Evolutionary conservation across 2,329 filamentous ascomycete genomes (phyloP).

Genomic region (Teratosphaeriaceae sp.): DNA sequence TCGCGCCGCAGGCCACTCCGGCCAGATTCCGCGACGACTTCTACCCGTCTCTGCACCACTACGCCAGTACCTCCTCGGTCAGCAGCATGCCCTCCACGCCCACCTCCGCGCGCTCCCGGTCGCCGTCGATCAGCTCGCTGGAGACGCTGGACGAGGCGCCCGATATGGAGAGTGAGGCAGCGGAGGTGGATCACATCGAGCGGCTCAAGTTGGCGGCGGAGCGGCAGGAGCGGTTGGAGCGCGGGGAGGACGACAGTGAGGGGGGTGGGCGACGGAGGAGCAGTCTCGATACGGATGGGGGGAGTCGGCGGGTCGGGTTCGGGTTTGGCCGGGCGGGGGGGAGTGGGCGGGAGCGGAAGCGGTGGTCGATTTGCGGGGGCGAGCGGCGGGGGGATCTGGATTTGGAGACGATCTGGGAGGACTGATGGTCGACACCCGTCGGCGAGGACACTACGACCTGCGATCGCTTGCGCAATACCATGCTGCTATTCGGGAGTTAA

Average conservation of each 20-base stretch:
- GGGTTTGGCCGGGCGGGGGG: background rate
- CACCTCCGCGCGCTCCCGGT: conserved; percentile 85
- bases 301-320: conserved; percentile 15
- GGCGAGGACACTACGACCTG: too few species aligned
- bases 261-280: conserved; percentile 33
- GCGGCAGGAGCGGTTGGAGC: conserved; percentile 47
- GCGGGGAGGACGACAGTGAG: conserved; percentile 24
- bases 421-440: too few species aligned
- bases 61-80: conserved; percentile 37
- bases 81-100: conserved; percentile 67
- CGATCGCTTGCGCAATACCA: too few species aligned
- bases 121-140: conserved; percentile 88
- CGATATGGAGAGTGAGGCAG: conserved; percentile 74
- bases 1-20: conserved; percentile 36
- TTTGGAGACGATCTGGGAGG: conserved; percentile 97
- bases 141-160: conserved; percentile 95
- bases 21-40: conserved; percentile 39
- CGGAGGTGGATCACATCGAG: conserved; percentile 68
- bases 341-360: conserved; percentile 66
- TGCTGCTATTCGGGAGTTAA: too few species aligned
- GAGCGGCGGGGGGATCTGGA: conserved; percentile 87
- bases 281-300: conserved; percentile 36
- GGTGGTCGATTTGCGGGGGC: conserved; percentile 96
- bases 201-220: conserved; percentile 65
- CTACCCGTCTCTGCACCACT: conserved; percentile 35